Evolutionary conservation across 306 rosid genomes (phyloP).

Genomic region (Rubus parviflorus): DNA sequence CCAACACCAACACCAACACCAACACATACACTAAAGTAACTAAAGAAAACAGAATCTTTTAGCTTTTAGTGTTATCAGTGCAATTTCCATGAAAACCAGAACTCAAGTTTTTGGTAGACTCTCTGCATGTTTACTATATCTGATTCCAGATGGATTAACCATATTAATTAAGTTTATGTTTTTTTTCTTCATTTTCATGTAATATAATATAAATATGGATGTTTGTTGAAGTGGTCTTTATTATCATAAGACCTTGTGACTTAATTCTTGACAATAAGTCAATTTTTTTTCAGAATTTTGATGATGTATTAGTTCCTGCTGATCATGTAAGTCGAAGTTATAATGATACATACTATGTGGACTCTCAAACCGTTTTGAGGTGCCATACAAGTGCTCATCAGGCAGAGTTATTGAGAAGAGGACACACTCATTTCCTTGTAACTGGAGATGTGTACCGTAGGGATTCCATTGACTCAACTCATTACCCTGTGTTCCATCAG

Average conservation of each 20-base stretch:
- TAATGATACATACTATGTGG: constrained; percentile 85
- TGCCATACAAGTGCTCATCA: constrained; percentile 99
- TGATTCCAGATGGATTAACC: background rate
- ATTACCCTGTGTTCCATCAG: constrained; percentile 97
- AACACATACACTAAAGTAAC: background rate
- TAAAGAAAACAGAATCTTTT: background rate
- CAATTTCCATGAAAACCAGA: background rate
- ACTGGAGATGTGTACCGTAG: constrained; percentile 98
- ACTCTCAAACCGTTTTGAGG: constrained; percentile 82
- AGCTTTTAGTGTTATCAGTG: background rate
- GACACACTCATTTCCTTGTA: constrained; percentile 88
- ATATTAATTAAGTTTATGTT: background rate
- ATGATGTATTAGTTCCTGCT: constrained; percentile 94
- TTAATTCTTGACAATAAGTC: constrained; percentile 22
- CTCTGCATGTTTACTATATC: background rate
- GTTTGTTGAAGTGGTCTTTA: background rate
- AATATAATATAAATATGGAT: background rate
- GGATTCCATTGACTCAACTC: constrained; percentile 98
- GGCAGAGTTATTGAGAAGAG: constrained; percentile 79
- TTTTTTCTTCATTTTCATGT: background rate
- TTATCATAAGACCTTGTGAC: background rate
- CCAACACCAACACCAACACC: no score
- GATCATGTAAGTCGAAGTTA: constrained; percentile 95
- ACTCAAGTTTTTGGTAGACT: background rate
- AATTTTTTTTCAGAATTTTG: constrained; percentile 77